Evolutionary conservation across 2,329 filamentous ascomycete genomes (phyloP).

Genomic region (Cytospora paraplurivora): DNA sequence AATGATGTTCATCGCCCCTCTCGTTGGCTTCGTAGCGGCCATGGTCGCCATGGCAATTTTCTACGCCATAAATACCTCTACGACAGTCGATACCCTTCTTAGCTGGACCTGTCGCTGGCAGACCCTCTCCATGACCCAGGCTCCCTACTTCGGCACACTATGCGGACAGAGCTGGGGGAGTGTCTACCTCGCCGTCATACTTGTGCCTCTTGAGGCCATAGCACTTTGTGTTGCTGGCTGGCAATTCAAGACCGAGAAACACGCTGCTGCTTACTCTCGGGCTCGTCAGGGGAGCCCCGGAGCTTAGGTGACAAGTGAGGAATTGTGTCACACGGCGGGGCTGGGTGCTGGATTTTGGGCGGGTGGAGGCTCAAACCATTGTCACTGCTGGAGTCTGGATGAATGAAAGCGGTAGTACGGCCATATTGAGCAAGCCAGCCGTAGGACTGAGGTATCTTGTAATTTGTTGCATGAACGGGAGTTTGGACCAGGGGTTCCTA

Average conservation of each 20-base stretch:
- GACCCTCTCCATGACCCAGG: slow-evolving; percentile 51
- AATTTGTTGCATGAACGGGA: background rate
- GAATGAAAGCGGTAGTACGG: background rate
- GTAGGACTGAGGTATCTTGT: background rate
- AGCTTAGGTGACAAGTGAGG: slow-evolving; percentile 15
- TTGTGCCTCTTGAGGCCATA: slow-evolving; percentile 58
- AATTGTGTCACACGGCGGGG: background rate
- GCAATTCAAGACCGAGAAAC: slow-evolving; percentile 49
- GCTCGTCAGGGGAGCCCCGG: slow-evolving; percentile 41
- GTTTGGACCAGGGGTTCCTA: background rate
- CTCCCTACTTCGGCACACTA: slow-evolving; percentile 58
- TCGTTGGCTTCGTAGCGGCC: slow-evolving; percentile 48
- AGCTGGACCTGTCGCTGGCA: slow-evolving; percentile 67
- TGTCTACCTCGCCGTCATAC: slow-evolving; percentile 55
- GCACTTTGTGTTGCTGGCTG: slow-evolving; percentile 50
- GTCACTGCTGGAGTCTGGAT: background rate
- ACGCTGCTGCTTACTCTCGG: slow-evolving; percentile 37
- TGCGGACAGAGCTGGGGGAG: slow-evolving; percentile 59
- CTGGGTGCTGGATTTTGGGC: background rate
- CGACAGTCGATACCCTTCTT: slow-evolving; percentile 55
- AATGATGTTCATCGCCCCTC: slow-evolving; percentile 43
- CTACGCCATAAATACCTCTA: slow-evolving; percentile 58
- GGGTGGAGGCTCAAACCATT: background rate
- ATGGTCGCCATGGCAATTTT: slow-evolving; percentile 59
- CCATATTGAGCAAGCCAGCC: background rate